Percentiles rank a stretch among this genome's conserved stretches.
These are phyloP conservation scores for Chlorella ohadii DNA, from an alignment of 139 green algal genomes.

Conservation along the genomic window DNA sequence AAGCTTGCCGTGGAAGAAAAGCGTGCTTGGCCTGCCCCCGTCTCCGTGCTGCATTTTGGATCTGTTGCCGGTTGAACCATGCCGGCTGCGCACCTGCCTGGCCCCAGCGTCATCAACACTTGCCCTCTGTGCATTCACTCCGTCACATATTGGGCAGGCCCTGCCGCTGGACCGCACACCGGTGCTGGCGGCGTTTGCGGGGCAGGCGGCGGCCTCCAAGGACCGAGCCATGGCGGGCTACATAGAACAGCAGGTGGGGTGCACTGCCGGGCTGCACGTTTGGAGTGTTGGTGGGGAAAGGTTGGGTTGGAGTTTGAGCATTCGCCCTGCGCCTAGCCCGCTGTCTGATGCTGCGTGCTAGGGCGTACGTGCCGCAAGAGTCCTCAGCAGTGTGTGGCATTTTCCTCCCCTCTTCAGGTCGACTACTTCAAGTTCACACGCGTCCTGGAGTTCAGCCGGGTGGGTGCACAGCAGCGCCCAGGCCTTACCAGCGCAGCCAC, in stretches of 20 bases:
- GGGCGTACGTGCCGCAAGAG: too few species aligned
- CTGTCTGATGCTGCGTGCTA: too few species aligned
- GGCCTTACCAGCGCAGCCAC: too few species aligned
- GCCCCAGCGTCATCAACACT: neutral
- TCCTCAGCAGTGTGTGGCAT: neutral
- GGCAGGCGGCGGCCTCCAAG: neutral
- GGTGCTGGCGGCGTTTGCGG: constrained; percentile 23
- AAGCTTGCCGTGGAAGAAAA: too few species aligned
- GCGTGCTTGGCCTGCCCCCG: too few species aligned
- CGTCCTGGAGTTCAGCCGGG: constrained; percentile 53
- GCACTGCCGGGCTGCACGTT: neutral
- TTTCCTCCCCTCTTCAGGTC: neutral
- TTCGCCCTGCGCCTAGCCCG: too few species aligned
- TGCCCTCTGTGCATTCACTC: neutral
- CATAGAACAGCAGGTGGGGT: constrained; percentile 57
- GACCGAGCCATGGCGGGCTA: constrained; percentile 45
- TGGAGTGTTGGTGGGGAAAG: too few species aligned
- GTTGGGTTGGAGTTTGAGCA: too few species aligned
- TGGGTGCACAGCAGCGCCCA: neutral
- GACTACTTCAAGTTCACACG: constrained; percentile 52
- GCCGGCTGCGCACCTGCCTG: neutral
- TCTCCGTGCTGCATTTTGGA: too few species aligned
- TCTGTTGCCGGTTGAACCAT: too few species aligned
- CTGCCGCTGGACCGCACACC: constrained; percentile 9
- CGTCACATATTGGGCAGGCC: neutral